Evolutionary conservation across 495 filamentous ascomycete genomes (phyloP).

Genomic region (Podospora conica): DNA sequence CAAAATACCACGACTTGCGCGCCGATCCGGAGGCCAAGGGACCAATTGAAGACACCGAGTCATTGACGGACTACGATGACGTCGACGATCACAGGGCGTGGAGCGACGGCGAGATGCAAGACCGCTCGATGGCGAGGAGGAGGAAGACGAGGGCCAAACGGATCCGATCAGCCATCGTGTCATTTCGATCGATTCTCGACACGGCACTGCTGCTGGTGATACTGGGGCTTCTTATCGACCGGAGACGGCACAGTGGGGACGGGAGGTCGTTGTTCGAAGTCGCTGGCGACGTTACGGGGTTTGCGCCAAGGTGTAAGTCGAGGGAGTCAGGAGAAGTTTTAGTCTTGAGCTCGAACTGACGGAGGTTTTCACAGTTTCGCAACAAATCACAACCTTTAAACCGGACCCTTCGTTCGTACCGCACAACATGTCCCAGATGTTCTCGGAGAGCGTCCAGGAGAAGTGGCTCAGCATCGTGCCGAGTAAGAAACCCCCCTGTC

Average conservation of each 20-base stretch:
- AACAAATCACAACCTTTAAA: conserved; percentile 38
- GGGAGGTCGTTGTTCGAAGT: conserved; percentile 21
- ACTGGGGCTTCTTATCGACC: conserved; percentile 27
- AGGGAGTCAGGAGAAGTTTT: neutral
- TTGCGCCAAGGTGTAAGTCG: conserved; percentile 30
- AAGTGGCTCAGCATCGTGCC: conserved; percentile 41
- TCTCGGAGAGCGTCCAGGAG: conserved; percentile 28
- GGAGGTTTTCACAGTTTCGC: conserved; percentile 27
- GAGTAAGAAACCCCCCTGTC: conserved; percentile 23
- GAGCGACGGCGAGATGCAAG: conserved; percentile 11
- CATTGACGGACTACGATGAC: neutral
- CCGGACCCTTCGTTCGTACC: conserved; percentile 38
- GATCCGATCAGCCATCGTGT: neutral
- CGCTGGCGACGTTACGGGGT: conserved; percentile 34
- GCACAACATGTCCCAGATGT: conserved; percentile 41
- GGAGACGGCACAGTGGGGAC: conserved; percentile 12
- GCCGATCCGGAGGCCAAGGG: neutral
- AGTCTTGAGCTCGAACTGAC: neutral
- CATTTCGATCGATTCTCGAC: conserved; percentile 29
- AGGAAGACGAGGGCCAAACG: neutral
- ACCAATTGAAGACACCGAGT: neutral
- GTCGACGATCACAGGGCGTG: conserved; percentile 8
- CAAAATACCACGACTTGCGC: conserved; percentile 10
- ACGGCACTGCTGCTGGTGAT: conserved; percentile 31
- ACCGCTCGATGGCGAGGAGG: neutral